Evolutionary conservation across 2,329 filamentous ascomycete genomes (phyloP).

Genomic region (Corynespora cassiicola): DNA sequence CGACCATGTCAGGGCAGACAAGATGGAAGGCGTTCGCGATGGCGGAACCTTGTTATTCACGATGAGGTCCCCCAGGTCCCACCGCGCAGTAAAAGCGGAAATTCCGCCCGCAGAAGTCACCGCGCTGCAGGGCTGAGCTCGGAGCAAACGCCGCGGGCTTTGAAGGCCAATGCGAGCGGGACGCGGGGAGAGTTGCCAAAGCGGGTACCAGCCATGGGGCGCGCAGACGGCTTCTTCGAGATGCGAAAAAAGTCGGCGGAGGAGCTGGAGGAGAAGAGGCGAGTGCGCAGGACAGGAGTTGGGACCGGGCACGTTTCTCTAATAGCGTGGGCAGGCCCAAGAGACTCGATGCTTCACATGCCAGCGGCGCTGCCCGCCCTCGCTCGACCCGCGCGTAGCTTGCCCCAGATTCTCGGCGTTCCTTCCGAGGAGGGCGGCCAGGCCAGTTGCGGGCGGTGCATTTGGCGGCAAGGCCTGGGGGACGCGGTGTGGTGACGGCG

Average conservation of each 20-base stretch:
- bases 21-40: too few relatives aligned
- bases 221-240: conserved; percentile 8
- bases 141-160: conserved; percentile 34
- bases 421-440: conserved; percentile 16
- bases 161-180: conserved; percentile 13
- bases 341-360: conserved; percentile 40
- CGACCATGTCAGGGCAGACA: too few relatives aligned
- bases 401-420: conserved; percentile 25
- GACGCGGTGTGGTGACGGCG: neutral
- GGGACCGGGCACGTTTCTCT: conserved; percentile 3
- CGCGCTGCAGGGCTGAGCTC: conserved; percentile 12
- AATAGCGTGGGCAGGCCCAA: conserved; percentile 15
- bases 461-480: conserved; percentile 14
- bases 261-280: conserved; percentile 1
- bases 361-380: conserved; percentile 11
- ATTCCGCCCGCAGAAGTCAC: conserved; percentile 20
- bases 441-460: conserved; percentile 10
- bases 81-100: conserved; percentile 22
- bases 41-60: too few relatives aligned
- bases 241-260: neutral
- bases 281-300: neutral
- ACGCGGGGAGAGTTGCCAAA: conserved; percentile 28
- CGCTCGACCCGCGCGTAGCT: conserved; percentile 18
- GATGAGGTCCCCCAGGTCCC: too few relatives aligned
- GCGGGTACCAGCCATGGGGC: conserved; percentile 15